Evolutionary conservation across 1,284 basidiomycete genomes (phyloP).

Genomic region (Ceratobasidium theobromae): DNA sequence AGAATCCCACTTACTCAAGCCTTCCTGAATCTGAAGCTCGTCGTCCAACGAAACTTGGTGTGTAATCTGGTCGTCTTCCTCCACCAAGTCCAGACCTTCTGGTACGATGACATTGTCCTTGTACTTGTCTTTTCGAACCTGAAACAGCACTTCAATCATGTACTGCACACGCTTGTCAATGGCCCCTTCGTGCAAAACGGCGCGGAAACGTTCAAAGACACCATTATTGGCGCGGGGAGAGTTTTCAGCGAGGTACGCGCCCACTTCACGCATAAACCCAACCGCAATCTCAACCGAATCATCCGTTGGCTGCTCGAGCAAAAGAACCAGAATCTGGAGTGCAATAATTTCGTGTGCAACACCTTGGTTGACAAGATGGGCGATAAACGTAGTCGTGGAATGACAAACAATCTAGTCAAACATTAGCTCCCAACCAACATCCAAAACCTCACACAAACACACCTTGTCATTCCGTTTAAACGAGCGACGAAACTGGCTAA

Average conservation of each 20-base stretch:
- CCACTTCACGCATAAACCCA: constrained; percentile 96
- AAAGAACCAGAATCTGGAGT: constrained; percentile 90
- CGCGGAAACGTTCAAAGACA: constrained; percentile 94
- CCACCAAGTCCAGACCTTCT: constrained; percentile 93
- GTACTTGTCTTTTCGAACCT: constrained; percentile 96
- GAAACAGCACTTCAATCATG: constrained; percentile 99
- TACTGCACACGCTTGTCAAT: constrained; percentile 98
- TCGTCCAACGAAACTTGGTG: constrained; percentile 92
- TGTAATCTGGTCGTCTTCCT: constrained; percentile 97
- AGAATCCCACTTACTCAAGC: constrained; percentile 67
- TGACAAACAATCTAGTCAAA: constrained; percentile 76
- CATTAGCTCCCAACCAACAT: constrained; percentile 1
- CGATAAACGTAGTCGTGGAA: constrained; percentile 94
- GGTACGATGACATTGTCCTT: constrained; percentile 96
- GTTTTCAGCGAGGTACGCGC: constrained; percentile 91
- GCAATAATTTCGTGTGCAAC: constrained; percentile 95
- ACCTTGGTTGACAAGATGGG: constrained; percentile 94
- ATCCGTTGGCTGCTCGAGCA: constrained; percentile 94
- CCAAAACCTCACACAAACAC: constrained; percentile 40
- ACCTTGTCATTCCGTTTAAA: constrained; percentile 99
- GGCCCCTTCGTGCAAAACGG: constrained; percentile 90
- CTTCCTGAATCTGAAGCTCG: constrained; percentile 90
- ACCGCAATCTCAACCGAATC: constrained; percentile 99
- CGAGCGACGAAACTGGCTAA: constrained; percentile 92
- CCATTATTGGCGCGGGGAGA: constrained; percentile 92